Base-by-base conservation (phyloP, 2,329 filamentous ascomycete species). In the Chaetomium olivaceum region DNA sequence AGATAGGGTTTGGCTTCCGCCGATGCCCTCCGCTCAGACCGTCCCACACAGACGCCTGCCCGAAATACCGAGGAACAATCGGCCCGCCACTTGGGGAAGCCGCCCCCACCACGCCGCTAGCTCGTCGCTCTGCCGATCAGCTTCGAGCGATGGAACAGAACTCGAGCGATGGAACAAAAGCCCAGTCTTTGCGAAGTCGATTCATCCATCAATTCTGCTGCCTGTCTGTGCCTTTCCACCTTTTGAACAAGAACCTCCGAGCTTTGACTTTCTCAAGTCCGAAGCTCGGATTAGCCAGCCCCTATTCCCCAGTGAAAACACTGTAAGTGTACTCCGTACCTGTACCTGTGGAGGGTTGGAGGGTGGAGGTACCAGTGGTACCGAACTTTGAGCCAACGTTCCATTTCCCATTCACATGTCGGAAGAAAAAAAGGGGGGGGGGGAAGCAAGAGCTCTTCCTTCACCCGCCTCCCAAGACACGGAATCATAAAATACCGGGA, bases 61-160 rank as follows among this genome's bases (percentile, higher is more conserved):
- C 27, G 27, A 29, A 29, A 29, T 43, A 6, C 19, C 7, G n/a
- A 21, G 4, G 14, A 25, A 4, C 29, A 36, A 23, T 50, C 29
- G 39, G 25, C n/a, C 25, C 51, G 33, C 61, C 54, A 16, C 25
- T 50, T 23, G 60, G 25, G 31, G 48, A 5, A 2, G n/a, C 23
- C 27, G 27, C n/a, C 50, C 21, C 21, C 48, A 21, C 33, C 50
- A 51, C 14, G 7, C 9, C 43, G 54, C 39, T 36, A 39, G 43
- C 46, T 51, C 29, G 43, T 27, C 23, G 16, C 23, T 52, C 31
- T 21, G 54, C 51, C 54, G 54, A 58, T 63, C 61, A 36, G 39
- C 29, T 23, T 62, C 19, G 31, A 27, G n/a, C n/a, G 46, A 43
- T 16, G 19, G n/a, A 48, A 48, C 39, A n/a, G 5, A 43, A n/a